Conservation (phyloP, 2,329 filamentous ascomycete genomes). For the Zymoseptoria pseudotritici region DNA sequence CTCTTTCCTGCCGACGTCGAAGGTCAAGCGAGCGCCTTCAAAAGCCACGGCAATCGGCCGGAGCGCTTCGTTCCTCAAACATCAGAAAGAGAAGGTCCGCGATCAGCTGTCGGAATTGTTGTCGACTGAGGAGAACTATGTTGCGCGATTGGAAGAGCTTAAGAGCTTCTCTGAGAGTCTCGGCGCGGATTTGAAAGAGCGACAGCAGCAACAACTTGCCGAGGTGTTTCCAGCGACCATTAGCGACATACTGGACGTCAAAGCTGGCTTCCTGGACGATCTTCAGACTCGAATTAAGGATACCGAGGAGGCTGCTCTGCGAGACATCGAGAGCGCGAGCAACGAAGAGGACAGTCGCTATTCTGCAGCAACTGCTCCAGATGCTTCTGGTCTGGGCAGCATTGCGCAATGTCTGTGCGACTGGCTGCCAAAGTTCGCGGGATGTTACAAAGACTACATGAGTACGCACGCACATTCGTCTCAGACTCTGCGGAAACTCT, state of each 20-base stretch:
- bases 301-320: constrained; percentile 71
- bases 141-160: constrained; percentile 60
- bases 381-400: constrained; percentile 53
- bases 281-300: constrained; percentile 71
- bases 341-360: constrained; percentile 23
- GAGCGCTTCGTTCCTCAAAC: constrained; percentile 67
- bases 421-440: constrained; percentile 88
- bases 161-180: constrained; percentile 75
- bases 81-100: constrained; percentile 76
- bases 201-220: constrained; percentile 47
- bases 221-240: constrained; percentile 76
- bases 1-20: constrained; percentile 79
- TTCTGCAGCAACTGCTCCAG: background rate
- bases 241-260: constrained; percentile 72
- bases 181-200: constrained; percentile 64
- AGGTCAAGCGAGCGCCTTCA: constrained; percentile 76
- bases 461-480: constrained; percentile 82
- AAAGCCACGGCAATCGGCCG: constrained; percentile 74
- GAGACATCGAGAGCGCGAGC: constrained; percentile 59
- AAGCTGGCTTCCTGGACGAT: constrained; percentile 70
- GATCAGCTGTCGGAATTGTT: constrained; percentile 86
- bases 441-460: constrained; percentile 90
- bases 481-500: constrained; percentile 67
- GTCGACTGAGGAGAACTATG: constrained; percentile 90
- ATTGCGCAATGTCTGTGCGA: constrained; percentile 77